phyloP scores from a whole-genome alignment of 2,329 filamentous ascomycete species.

The Colletotrichum coccodes region DNA sequence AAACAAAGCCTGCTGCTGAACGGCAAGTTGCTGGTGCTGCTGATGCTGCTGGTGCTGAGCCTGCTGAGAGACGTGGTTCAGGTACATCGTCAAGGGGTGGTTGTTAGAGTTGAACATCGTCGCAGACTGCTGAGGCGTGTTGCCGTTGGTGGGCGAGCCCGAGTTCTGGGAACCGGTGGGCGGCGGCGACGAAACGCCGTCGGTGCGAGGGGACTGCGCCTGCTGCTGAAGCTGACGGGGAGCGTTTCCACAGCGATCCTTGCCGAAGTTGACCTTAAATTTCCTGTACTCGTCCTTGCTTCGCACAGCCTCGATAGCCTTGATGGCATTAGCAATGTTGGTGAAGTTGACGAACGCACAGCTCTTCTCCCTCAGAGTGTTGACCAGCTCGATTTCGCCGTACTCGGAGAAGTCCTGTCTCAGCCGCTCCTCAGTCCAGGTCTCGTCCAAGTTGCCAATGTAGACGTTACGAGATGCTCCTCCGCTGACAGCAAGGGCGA shows the following conservation, averaged over 20 bases:
- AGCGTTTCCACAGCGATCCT: slow-evolving; percentile 96
- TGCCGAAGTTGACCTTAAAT: slow-evolving; percentile 99
- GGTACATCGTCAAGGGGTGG: slow-evolving; percentile 93
- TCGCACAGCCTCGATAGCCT: slow-evolving; percentile 95
- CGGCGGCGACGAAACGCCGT: slow-evolving; percentile 66
- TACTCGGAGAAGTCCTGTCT: slow-evolving; percentile 97
- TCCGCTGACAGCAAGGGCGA: slow-evolving; percentile 93
- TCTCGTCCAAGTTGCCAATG: slow-evolving; percentile 96
- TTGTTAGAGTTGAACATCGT: slow-evolving; percentile 83
- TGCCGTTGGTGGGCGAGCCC: slow-evolving; percentile 60
- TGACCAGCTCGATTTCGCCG: slow-evolving; percentile 97
- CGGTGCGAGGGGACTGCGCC: slow-evolving; percentile 73
- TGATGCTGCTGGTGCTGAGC: slow-evolving; percentile 80
- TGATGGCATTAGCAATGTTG: slow-evolving; percentile 99
- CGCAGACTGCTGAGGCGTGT: slow-evolving; percentile 57
- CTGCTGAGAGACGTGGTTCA: slow-evolving; percentile 83
- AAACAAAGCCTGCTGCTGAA: slow-evolving; percentile 85
- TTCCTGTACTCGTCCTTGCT: slow-evolving; percentile 96
- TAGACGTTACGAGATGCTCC: slow-evolving; percentile 99
- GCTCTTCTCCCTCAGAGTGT: slow-evolving; percentile 97
- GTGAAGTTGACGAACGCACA: slow-evolving; percentile 99
- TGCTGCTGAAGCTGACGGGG: slow-evolving; percentile 82
- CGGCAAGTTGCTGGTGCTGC: slow-evolving; percentile 76
- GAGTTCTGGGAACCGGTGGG: slow-evolving; percentile 68
- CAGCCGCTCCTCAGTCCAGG: slow-evolving; percentile 95